Base-by-base conservation (phyloP, 495 filamentous ascomycete genomes). In the Penicillium diatomitis region DNA sequence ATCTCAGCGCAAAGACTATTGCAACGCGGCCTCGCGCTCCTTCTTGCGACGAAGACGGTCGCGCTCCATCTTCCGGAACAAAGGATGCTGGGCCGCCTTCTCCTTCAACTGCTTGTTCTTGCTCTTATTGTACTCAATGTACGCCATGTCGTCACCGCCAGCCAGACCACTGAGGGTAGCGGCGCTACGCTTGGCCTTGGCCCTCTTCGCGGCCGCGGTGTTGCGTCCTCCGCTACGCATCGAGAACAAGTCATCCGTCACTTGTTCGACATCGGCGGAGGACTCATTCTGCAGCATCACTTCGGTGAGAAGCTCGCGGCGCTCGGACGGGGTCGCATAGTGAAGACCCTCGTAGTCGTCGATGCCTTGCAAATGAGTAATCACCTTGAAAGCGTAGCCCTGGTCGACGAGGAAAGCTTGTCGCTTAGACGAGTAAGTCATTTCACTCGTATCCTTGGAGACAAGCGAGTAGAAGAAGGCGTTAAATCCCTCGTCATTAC, bases 401-500 rank as follows among this genome's bases (percentile, higher is more conserved):
- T 99, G 92, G 56, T 99, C 92, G 42, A 99, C 90, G 3, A 99
- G 77, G 76, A 99, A 99, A 29, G 92, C 94, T 63, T 99, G 92
- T 20, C 92, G 82, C 69, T 96, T 96, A 36, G 87, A 86, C 5
- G 92, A 96, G 72, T 96, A 99, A 65, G 84, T 91, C 94, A 99
- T 97, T 69, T 99, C 92, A 45, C 88, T 80, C 2, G 92, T 99
- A 65, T 97, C 92, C 65, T 96, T 96, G 7, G 87, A 92, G 32
- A 99, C 92, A 4, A 99, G 76, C 0, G 88, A 92, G 69, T 99
- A 99, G 71, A 99, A 99, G 71, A 99, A 99, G 0, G 92, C 92
- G 68, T 99, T 99, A 70, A 99, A 99, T 12, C 94, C 94, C 66
- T 97, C 92, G 67, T 99, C 92, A 60, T 96, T 97, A 52, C 94